phyloP scores from a whole-genome alignment of 2,329 filamentous ascomycete genomes.

The Clonostachys sp. region DNA sequence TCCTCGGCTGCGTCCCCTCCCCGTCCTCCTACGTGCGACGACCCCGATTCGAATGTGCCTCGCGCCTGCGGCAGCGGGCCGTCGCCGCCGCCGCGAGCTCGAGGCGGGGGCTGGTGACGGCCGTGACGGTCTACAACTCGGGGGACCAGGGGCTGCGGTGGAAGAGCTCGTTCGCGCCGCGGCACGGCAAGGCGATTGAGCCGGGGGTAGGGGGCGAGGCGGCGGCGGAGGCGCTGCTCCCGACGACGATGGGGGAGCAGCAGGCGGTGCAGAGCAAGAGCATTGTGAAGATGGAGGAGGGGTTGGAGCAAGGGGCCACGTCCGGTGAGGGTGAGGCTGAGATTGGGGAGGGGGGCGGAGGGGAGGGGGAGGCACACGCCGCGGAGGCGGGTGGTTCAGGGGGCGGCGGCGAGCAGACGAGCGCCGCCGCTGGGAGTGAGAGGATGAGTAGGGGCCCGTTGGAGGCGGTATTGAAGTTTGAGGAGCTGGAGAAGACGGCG shows the following conservation, averaged over 20 bases:
- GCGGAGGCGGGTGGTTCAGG: background rate
- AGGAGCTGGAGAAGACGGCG: conserved; percentile 29
- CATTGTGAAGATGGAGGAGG: conserved; percentile 1
- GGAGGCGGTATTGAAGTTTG: conserved; percentile 44
- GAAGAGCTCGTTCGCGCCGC: conserved; percentile 42
- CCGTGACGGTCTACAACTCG: too few relatives aligned
- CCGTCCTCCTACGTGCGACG: background rate
- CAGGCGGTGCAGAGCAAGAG: conserved; percentile 5
- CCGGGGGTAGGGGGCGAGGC: conserved; percentile 27
- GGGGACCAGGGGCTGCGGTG: conserved; percentile 18
- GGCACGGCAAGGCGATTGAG: conserved; percentile 59
- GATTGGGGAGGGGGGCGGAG: background rate
- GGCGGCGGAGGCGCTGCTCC: too few relatives aligned
- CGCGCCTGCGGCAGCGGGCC: background rate
- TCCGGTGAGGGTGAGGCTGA: background rate
- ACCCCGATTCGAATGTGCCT: background rate
- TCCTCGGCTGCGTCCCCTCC: background rate
- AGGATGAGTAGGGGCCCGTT: conserved; percentile 32
- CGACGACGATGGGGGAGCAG: background rate
- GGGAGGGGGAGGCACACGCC: background rate
- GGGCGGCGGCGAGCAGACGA: too few relatives aligned
- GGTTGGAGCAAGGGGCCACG: background rate
- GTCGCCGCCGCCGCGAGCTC: background rate
- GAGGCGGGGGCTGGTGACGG: background rate
- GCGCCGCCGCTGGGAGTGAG: too few relatives aligned